phyloP scores from a whole-genome alignment of 805 yeast species.

The Kluyveromyces aestuarii region DNA sequence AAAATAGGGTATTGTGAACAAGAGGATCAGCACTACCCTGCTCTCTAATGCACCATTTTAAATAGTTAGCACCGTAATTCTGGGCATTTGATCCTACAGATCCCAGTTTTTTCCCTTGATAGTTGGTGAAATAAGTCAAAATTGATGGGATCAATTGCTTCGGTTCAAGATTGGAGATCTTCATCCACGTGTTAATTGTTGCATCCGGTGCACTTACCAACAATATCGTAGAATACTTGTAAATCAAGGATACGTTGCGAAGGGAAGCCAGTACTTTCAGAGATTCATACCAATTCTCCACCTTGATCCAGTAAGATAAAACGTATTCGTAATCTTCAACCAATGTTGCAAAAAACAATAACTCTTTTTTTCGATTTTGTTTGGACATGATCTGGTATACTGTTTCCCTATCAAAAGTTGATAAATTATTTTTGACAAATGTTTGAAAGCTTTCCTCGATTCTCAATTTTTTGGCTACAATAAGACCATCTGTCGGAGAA shows the following conservation, averaged over 20 bases:
- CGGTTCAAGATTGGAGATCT: conserved; percentile 42
- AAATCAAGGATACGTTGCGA: conserved; percentile 41
- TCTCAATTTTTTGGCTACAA: conserved; percentile 18
- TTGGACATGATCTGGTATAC: conserved; percentile 62
- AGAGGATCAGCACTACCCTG: conserved; percentile 35
- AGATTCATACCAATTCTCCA: conserved; percentile 68
- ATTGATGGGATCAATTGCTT: conserved; percentile 67
- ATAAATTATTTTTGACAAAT: conserved; percentile 43
- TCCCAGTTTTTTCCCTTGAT: conserved; percentile 9
- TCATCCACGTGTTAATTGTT: conserved; percentile 75
- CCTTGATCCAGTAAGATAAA: conserved; percentile 56
- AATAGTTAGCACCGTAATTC: conserved; percentile 60
- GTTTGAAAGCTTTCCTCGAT: conserved; percentile 30
- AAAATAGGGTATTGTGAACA: conserved; percentile 62
- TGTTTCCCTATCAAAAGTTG: conserved; percentile 52
- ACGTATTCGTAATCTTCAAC: conserved; percentile 64
- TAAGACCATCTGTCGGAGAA: conserved; percentile 16
- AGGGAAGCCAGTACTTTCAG: conserved; percentile 45
- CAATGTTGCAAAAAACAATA: conserved; percentile 58
- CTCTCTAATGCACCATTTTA: conserved; percentile 44
- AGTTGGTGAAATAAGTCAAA: conserved; percentile 51
- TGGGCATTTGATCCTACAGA: conserved; percentile 17
- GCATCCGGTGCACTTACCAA: conserved; percentile 57
- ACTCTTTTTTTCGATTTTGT: conserved; percentile 55
- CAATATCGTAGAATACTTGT: conserved; percentile 60